Conservation (phyloP, 345 rosid species). For the Syzygium jambos region DNA sequence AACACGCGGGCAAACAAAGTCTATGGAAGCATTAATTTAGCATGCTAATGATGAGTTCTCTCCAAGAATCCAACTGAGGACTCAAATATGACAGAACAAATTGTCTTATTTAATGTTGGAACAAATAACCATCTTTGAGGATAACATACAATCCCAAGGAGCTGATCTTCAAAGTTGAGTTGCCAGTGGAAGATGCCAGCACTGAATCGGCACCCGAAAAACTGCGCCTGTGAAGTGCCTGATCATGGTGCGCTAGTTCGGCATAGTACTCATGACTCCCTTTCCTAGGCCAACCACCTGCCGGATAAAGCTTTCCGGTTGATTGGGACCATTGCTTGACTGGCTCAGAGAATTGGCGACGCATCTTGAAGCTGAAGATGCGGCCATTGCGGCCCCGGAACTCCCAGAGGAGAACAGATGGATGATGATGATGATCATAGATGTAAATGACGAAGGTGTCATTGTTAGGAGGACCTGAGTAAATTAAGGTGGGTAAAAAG, state of each 20-base stretch:
- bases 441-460: background rate
- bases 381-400: conserved; percentile 33
- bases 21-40: too few species aligned
- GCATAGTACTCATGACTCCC: conserved; percentile 67
- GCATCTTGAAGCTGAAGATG: conserved; percentile 83
- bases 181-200: conserved; percentile 64
- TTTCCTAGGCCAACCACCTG: conserved; percentile 38
- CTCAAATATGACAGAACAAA: too few species aligned
- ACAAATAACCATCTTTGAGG: background rate
- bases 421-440: background rate
- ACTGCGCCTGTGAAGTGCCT: conserved; percentile 40
- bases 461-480: background rate
- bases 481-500: background rate
- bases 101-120: too few species aligned
- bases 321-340: conserved; percentile 47
- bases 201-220: conserved; percentile 28
- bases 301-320: conserved; percentile 19
- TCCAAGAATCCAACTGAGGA: too few species aligned
- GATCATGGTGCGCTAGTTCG: conserved; percentile 56
- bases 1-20: too few species aligned
- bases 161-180: conserved; percentile 58
- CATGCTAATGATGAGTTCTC: too few species aligned
- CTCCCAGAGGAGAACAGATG: conserved; percentile 11
- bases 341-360: conserved; percentile 59
- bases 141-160: conserved; percentile 69